A percentile compares a stretch with the other conserved stretches of the same genome.
phyloP scores from a whole-genome alignment of 2,329 filamentous ascomycete species.

The Hymenoscyphus infarciens region DNA sequence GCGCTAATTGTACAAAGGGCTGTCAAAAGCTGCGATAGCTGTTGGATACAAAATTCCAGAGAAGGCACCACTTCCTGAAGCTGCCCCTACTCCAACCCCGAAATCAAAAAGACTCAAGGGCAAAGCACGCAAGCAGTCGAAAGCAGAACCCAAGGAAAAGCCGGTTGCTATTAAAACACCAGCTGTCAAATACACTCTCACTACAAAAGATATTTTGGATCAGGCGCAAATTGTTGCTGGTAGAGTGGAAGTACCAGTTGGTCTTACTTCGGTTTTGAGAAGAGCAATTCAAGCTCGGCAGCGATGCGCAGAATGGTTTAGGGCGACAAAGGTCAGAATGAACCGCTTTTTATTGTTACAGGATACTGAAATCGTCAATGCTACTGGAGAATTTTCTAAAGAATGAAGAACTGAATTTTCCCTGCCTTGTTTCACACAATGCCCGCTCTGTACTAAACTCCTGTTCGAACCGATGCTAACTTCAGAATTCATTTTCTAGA shows the following conservation, averaged over 20 bases:
- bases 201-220: background rate
- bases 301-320: slow-evolving; percentile 18
- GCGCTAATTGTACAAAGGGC: background rate
- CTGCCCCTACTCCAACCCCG: background rate
- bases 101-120: background rate
- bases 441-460: too few relatives aligned
- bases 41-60: slow-evolving; percentile 7
- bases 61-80: background rate
- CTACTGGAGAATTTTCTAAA: background rate
- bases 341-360: too few relatives aligned
- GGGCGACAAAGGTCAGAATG: slow-evolving; percentile 3
- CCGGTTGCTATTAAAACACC: background rate
- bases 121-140: background rate
- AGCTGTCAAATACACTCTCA: background rate
- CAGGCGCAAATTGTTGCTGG: background rate
- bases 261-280: slow-evolving; percentile 2
- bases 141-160: background rate
- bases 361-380: too few relatives aligned
- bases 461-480: background rate
- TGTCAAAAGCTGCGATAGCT: slow-evolving; percentile 4
- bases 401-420: background rate
- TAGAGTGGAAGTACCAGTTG: slow-evolving; percentile 5
- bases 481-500: background rate
- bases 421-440: too few relatives aligned
- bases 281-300: slow-evolving; percentile 17